phyloP scores from a whole-genome alignment of 306 rosid species.

The Carpinus viminea region DNA sequence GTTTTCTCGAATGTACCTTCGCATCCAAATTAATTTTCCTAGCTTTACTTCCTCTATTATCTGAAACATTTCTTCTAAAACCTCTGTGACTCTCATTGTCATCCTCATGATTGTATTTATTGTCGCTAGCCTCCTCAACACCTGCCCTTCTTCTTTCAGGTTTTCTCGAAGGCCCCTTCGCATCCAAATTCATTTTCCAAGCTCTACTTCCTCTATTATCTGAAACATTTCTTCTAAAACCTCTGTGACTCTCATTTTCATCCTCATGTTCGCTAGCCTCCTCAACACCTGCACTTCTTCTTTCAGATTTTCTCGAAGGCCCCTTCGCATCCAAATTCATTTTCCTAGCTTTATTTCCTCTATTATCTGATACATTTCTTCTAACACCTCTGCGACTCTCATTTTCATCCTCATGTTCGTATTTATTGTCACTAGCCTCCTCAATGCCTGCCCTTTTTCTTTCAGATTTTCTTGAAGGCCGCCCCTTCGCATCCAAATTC shows the following conservation, averaged over 20 bases:
- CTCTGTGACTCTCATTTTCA: constrained; percentile 30
- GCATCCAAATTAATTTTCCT: constrained; percentile 24
- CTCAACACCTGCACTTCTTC: constrained; percentile 33
- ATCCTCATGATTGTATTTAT: constrained; percentile 22
- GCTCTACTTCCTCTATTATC: constrained; percentile 22
- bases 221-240: constrained; percentile 19
- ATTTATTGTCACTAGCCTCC: constrained; percentile 36
- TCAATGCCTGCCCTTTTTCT: constrained; percentile 24
- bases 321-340: constrained; percentile 18
- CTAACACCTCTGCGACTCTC: constrained; percentile 12
- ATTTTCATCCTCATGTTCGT: constrained; percentile 34
- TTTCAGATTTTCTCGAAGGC: constrained; percentile 33
- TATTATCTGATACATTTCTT: constrained; percentile 19
- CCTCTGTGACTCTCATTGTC: constrained; percentile 30
- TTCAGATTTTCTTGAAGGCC: constrained; percentile 32
- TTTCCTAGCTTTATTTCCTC: constrained; percentile 28
- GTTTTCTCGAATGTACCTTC: constrained; percentile 30
- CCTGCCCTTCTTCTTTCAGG: constrained; percentile 22
- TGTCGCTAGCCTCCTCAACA: constrained; percentile 38
- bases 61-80: constrained; percentile 21
- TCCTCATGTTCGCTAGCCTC: constrained; percentile 36
- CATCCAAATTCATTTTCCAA: constrained; percentile 24
- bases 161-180: constrained; percentile 31
- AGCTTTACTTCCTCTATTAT: constrained; percentile 21
- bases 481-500: constrained; percentile 21